A percentile compares a stretch with the other conserved stretches of the same genome.
These are phyloP conservation scores for Melampsora americana DNA, from an alignment of 1,284 basidiomycete species.

Conservation along the genomic window DNA sequence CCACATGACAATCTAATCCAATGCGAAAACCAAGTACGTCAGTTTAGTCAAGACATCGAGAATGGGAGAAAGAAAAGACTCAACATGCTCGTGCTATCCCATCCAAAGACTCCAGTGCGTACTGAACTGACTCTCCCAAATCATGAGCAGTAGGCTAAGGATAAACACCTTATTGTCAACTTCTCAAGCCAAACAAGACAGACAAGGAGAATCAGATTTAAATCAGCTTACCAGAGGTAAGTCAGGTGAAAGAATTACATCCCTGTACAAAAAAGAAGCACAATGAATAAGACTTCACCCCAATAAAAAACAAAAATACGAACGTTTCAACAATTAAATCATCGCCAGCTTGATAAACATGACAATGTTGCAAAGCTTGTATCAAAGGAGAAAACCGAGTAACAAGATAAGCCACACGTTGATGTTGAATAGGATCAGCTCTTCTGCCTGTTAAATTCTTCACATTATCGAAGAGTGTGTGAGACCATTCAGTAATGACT, in stretches of 20 bases:
- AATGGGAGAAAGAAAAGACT: neutral
- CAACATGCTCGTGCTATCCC: slow-evolving; percentile 56
- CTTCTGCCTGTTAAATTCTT: slow-evolving; percentile 53
- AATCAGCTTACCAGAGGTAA: slow-evolving; percentile 53
- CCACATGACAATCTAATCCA: slow-evolving; percentile 36
- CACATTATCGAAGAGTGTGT: slow-evolving; percentile 57
- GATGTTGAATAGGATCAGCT: slow-evolving; percentile 50
- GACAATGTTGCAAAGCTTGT: slow-evolving; percentile 49
- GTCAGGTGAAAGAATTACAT: slow-evolving; percentile 56
- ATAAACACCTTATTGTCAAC: neutral
- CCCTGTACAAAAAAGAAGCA: slow-evolving; percentile 47
- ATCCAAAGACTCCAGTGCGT: slow-evolving; percentile 53
- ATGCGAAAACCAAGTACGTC: neutral
- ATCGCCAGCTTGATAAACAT: slow-evolving; percentile 51
- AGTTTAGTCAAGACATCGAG: neutral
- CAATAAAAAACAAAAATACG: slow-evolving; percentile 12
- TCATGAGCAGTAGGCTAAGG: slow-evolving; percentile 56
- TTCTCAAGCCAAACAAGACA: neutral
- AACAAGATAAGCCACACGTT: slow-evolving; percentile 58
- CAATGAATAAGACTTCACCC: neutral
- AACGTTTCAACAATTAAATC: slow-evolving; percentile 57
- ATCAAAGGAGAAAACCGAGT: slow-evolving; percentile 53
- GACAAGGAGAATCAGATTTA: neutral
- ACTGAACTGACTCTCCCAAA: slow-evolving; percentile 55
- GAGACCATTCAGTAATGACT: slow-evolving; percentile 56